Evolutionary conservation across 441 rosid species (phyloP).

Genomic region (Bruguiera hainesii): DNA sequence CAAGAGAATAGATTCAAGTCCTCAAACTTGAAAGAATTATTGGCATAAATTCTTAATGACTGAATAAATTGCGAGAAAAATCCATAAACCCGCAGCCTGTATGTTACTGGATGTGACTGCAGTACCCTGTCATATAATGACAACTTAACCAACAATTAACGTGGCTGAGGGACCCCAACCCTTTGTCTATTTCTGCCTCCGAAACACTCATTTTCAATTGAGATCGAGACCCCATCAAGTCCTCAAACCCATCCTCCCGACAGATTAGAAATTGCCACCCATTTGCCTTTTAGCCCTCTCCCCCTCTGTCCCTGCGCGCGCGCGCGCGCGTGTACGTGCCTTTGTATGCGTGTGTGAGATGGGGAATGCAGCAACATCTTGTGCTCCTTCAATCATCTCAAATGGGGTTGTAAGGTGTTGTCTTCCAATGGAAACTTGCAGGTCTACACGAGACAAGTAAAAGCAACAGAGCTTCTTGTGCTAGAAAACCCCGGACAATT

Average conservation of each 20-base stretch:
- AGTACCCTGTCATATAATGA: background rate
- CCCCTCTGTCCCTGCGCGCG: no score
- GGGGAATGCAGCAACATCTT: conserved; percentile 45
- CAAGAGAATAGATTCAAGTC: no score
- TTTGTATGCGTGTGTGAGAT: conserved; percentile 14
- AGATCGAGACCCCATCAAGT: background rate
- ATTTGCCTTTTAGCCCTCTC: no score
- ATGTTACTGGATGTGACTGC: background rate
- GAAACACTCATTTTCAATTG: conserved; percentile 20
- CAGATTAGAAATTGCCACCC: background rate
- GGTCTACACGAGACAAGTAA: conserved; percentile 34
- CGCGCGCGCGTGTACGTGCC: no score
- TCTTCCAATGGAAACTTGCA: conserved; percentile 29
- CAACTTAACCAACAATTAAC: conserved; percentile 4
- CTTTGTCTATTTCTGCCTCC: conserved; percentile 7
- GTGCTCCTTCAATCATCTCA: conserved; percentile 38
- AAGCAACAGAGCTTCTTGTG: conserved; percentile 39
- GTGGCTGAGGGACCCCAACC: background rate
- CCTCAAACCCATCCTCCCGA: background rate
- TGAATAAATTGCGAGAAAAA: background rate
- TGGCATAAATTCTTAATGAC: no score
- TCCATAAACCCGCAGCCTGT: background rate
- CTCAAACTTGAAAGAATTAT: no score
- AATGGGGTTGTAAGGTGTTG: conserved; percentile 31
- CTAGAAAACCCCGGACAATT: conserved; percentile 41